Evolutionary conservation across 352 stramenopile species (phyloP).

Genomic region (Phytophthora kernoviae): DNA sequence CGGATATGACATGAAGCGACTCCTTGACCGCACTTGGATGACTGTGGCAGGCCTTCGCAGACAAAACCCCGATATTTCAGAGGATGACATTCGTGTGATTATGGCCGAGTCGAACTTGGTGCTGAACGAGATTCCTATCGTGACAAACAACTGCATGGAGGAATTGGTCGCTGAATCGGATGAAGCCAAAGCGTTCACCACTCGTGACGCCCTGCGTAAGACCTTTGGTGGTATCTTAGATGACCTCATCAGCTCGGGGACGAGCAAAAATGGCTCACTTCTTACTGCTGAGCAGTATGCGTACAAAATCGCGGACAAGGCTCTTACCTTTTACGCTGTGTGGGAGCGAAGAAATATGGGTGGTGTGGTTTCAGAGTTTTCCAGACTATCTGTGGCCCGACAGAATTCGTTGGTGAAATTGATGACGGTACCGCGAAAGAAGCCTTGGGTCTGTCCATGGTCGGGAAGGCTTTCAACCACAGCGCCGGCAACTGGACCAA

Average conservation of each 20-base stretch:
- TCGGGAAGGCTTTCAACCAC: constrained; percentile 30
- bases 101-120: constrained; percentile 26
- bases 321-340: constrained; percentile 26
- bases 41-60: constrained; percentile 2
- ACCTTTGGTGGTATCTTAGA: constrained; percentile 36
- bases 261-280: constrained; percentile 21
- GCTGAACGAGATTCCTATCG: constrained; percentile 36
- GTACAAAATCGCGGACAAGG: constrained; percentile 29
- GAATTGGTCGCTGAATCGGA: constrained; percentile 11
- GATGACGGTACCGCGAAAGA: constrained; percentile 28
- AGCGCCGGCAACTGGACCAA: constrained; percentile 19
- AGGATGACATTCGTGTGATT: constrained; percentile 3
- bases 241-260: constrained; percentile 21
- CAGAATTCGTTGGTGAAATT: constrained; percentile 32
- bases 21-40: constrained; percentile 2
- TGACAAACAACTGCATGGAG: constrained; percentile 24
- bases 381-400: constrained; percentile 39
- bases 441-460: constrained; percentile 26
- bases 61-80: constrained; percentile 6
- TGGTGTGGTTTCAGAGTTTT: constrained; percentile 34
- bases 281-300: constrained; percentile 23
- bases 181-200: constrained; percentile 3
- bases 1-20: constrained; percentile 4
- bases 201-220: constrained; percentile 38
- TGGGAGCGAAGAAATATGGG: constrained; percentile 36